These are phyloP conservation scores for Leishmania martiniquensis DNA, from an alignment of 208 protist genomes.

Conservation along the genomic window DNA sequence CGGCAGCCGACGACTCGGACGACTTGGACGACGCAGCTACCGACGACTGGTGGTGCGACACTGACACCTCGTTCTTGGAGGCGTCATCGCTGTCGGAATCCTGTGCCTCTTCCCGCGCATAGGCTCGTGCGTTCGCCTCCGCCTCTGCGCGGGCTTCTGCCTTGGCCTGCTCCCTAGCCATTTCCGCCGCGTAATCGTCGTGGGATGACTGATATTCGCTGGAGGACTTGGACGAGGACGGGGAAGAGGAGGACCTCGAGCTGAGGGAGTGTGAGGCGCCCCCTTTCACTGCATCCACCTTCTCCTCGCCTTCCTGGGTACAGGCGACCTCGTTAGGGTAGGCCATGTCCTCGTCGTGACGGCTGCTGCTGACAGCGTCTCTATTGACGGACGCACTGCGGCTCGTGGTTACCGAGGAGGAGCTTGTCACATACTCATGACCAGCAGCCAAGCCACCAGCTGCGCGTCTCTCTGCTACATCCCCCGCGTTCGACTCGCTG, in stretches of 20 bases:
- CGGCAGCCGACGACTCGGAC: constrained; percentile 8
- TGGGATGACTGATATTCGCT: neutral
- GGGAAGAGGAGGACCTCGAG: constrained; percentile 6
- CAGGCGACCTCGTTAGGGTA: neutral
- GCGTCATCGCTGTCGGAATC: constrained; percentile 38
- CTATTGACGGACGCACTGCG: constrained; percentile 23
- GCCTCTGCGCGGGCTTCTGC: constrained; percentile 2
- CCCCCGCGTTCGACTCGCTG: neutral
- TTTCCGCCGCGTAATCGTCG: neutral
- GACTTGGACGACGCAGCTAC: constrained; percentile 4
- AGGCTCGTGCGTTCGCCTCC: constrained; percentile 2
- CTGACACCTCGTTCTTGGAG: constrained; percentile 34
- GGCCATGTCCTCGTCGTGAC: constrained; percentile 10
- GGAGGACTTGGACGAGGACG: constrained; percentile 6
- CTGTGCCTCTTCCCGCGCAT: neutral
- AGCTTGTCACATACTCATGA: constrained; percentile 32
- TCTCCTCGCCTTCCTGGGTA: neutral
- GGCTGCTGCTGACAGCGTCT: neutral
- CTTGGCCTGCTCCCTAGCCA: neutral
- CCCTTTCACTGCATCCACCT: neutral
- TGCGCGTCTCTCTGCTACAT: constrained; percentile 4
- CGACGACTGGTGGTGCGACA: neutral
- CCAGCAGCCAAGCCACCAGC: constrained; percentile 10
- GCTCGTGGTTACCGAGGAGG: constrained; percentile 28
- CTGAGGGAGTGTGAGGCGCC: neutral